A percentile compares a stretch with the other conserved stretches of the same genome.
phyloP scores from a whole-genome alignment of 2,329 filamentous ascomycete genomes.

The Fusarium robinianum region DNA sequence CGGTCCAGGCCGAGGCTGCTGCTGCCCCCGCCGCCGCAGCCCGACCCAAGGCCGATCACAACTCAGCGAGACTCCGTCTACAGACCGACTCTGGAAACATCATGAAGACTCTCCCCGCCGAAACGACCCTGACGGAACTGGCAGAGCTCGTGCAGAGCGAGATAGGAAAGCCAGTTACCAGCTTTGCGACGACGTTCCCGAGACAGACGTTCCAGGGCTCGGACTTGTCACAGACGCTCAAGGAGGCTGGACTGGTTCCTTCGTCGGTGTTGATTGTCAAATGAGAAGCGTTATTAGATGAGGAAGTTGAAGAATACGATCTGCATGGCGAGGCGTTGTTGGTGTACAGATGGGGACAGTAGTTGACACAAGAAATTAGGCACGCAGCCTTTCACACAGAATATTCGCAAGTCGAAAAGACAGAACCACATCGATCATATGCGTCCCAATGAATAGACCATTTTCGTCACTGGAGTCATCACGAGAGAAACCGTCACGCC shows the following conservation, averaged over 20 bases:
- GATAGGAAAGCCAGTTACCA: constrained; percentile 69
- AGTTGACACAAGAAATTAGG: too few relatives aligned
- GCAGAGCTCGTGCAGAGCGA: constrained; percentile 75
- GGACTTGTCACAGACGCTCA: constrained; percentile 88
- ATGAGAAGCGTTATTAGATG: constrained; percentile 39
- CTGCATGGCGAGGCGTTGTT: constrained; percentile 33
- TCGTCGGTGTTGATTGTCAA: constrained; percentile 86
- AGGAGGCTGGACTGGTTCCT: constrained; percentile 88
- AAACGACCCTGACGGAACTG: constrained; percentile 92
- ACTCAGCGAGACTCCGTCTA: constrained; percentile 78
- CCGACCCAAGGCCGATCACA: constrained; percentile 73
- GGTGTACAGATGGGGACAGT: constrained; percentile 3
- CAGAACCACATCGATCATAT: too few relatives aligned
- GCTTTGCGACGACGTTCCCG: constrained; percentile 86
- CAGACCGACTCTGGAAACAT: constrained; percentile 76
- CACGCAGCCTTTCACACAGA: too few relatives aligned
- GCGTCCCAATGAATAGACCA: too few relatives aligned
- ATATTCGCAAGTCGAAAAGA: too few relatives aligned
- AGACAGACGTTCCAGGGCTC: constrained; percentile 74
- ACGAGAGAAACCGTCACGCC: too few relatives aligned
- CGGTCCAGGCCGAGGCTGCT: constrained; percentile 51
- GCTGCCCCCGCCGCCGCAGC: constrained; percentile 52
- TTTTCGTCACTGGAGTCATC: too few relatives aligned
- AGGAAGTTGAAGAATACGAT: constrained; percentile 5
- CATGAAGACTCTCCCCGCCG: constrained; percentile 84